A percentile compares a stretch with the other conserved stretches of the same genome.
Evolutionary conservation across 2,329 filamentous ascomycete genomes (phyloP).

Genomic region (Colletotrichum sidae): DNA sequence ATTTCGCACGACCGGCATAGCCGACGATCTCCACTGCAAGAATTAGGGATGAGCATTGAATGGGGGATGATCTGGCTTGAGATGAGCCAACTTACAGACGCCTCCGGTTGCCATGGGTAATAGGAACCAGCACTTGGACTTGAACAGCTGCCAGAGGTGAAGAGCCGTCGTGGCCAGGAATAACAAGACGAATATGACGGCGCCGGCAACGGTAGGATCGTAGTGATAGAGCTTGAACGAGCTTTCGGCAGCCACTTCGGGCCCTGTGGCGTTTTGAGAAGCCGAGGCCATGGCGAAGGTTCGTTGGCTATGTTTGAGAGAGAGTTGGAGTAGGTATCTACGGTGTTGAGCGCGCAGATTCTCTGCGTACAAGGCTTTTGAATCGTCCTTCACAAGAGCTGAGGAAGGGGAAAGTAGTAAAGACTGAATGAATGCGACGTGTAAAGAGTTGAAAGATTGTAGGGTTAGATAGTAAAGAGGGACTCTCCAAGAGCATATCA

Average conservation of each 20-base stretch:
- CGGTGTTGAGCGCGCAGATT: no score
- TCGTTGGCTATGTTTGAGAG: no score
- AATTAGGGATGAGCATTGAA: background rate
- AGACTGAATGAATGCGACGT: no score
- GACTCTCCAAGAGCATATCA: no score
- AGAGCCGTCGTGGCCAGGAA: slow-evolving; percentile 53
- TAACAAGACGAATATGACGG: slow-evolving; percentile 54
- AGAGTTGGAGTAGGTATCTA: no score
- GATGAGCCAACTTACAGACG: slow-evolving; percentile 51
- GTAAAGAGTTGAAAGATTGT: no score
- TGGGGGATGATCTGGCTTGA: background rate
- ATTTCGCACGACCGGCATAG: slow-evolving; percentile 62
- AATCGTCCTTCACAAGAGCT: no score
- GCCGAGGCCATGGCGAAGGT: background rate
- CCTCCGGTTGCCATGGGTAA: slow-evolving; percentile 63
- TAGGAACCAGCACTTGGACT: slow-evolving; percentile 61
- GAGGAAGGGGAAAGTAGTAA: no score
- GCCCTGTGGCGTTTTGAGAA: background rate
- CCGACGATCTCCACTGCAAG: slow-evolving; percentile 59
- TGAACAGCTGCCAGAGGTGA: slow-evolving; percentile 55
- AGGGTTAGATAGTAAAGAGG: no score
- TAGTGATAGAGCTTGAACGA: slow-evolving; percentile 56
- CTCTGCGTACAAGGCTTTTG: no score
- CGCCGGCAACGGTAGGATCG: slow-evolving; percentile 56
- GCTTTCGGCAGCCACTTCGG: background rate